phyloP scores from a whole-genome alignment of 148 eudicot species.

The Arctostaphylos glauca region DNA sequence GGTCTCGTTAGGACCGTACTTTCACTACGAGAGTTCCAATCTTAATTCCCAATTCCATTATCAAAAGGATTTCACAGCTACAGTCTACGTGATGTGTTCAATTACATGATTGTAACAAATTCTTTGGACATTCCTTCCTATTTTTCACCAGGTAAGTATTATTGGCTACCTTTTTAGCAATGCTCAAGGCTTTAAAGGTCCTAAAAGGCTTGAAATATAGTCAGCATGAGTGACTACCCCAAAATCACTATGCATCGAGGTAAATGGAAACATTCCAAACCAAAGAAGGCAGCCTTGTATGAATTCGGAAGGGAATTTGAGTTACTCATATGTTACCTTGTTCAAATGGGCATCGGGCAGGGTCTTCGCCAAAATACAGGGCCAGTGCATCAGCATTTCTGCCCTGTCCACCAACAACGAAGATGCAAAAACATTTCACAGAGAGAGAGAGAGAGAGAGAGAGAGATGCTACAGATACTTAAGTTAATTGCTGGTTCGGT shows the following conservation, averaged over 20 bases:
- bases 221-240: neutral
- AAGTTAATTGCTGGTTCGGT: conserved; percentile 10
- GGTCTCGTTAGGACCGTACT: neutral
- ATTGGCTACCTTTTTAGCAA: neutral
- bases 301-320: neutral
- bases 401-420: conserved; percentile 60
- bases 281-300: neutral
- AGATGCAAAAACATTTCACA: conserved; percentile 1
- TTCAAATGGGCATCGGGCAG: conserved; percentile 93
- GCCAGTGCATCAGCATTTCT: conserved; percentile 94
- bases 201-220: neutral
- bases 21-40: neutral
- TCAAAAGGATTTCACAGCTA: neutral
- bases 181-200: neutral
- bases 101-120: neutral
- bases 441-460: neutral
- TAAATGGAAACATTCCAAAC: neutral
- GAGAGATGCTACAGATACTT: neutral
- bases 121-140: neutral
- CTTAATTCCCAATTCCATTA: neutral
- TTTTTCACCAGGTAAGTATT: neutral
- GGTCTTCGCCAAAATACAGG: conserved; percentile 92
- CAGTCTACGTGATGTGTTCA: conserved; percentile 4
- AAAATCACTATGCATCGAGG: neutral
- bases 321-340: conserved; percentile 56